These are phyloP conservation scores for Cladobotryum protrusum DNA, from an alignment of 2,329 filamentous ascomycete genomes.

Conservation along the genomic window DNA sequence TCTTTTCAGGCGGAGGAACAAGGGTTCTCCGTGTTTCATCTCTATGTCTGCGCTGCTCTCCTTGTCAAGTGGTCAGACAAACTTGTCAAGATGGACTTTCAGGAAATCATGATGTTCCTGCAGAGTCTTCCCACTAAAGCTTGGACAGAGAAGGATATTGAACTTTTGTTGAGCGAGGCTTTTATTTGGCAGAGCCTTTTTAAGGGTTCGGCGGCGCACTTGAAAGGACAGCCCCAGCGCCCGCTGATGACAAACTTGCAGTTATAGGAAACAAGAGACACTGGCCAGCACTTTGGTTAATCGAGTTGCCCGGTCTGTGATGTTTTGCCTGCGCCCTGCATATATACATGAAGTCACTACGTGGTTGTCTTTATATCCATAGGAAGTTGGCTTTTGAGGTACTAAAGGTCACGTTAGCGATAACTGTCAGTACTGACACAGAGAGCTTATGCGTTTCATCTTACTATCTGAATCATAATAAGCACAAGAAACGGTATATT, in stretches of 20 bases:
- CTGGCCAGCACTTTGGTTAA: neutral
- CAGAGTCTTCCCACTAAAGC: conserved; percentile 86
- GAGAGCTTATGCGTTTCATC: too few relatives aligned
- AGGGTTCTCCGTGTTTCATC: conserved; percentile 95
- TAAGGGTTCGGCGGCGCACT: conserved; percentile 86
- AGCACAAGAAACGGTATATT: too few relatives aligned
- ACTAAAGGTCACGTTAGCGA: too few relatives aligned
- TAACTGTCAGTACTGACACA: too few relatives aligned
- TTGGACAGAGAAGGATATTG: conserved; percentile 98
- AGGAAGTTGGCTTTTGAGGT: too few relatives aligned
- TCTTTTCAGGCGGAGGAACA: conserved; percentile 82
- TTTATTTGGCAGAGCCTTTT: conserved; percentile 99
- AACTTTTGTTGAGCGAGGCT: conserved; percentile 88
- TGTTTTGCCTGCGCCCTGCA: too few relatives aligned
- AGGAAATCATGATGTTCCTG: conserved; percentile 99
- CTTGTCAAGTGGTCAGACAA: conserved; percentile 97
- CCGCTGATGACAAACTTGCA: conserved; percentile 32
- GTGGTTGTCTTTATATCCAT: too few relatives aligned
- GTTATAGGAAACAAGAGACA: conserved; percentile 20
- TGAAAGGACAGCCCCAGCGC: conserved; percentile 49
- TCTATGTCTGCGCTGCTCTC: conserved; percentile 97
- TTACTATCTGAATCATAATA: too few relatives aligned
- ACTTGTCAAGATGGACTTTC: conserved; percentile 92
- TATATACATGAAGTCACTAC: too few relatives aligned
- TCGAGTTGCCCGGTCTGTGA: too few relatives aligned